phyloP scores from a whole-genome alignment of 306 rosid genomes.

The Biancaea sappan region DNA sequence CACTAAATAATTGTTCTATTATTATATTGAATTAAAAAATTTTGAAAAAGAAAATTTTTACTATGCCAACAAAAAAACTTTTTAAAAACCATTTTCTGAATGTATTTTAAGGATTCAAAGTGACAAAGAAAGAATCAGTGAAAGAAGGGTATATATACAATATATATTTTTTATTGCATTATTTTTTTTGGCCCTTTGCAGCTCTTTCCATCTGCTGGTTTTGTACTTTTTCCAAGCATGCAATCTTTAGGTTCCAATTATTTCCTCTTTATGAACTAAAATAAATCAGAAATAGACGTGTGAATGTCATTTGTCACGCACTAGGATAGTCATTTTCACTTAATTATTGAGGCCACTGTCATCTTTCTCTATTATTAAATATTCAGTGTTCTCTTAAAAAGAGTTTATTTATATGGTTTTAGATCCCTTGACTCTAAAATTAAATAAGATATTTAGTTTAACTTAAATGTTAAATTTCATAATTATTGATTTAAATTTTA shows the following conservation, averaged over 20 bases:
- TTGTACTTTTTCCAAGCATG: conserved; percentile 32
- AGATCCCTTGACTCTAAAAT: too few relatives aligned
- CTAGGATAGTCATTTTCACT: conserved; percentile 44
- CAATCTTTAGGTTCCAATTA: conserved; percentile 44
- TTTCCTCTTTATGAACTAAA: conserved; percentile 19
- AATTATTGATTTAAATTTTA: too few relatives aligned
- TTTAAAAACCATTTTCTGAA: too few relatives aligned
- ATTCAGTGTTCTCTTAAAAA: too few relatives aligned
- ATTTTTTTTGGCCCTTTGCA: conserved; percentile 6
- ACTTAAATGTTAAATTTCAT: too few relatives aligned
- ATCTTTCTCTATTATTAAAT: neutral
- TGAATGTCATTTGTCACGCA: conserved; percentile 31
- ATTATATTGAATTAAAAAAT: too few relatives aligned
- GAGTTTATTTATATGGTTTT: too few relatives aligned
- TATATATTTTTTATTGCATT: neutral
- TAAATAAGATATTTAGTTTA: too few relatives aligned
- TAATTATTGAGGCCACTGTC: conserved; percentile 39
- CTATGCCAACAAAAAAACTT: too few relatives aligned
- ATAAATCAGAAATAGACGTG: conserved; percentile 29
- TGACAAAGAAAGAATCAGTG: conserved; percentile 13
- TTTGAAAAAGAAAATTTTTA: too few relatives aligned
- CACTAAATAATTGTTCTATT: too few relatives aligned
- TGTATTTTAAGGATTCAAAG: conserved; percentile 25
- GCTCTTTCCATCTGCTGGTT: conserved; percentile 10
- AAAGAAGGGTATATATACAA: too few relatives aligned